Base-by-base conservation (phyloP, 2,329 filamentous ascomycete species). In the Calonectria fujianensis region DNA sequence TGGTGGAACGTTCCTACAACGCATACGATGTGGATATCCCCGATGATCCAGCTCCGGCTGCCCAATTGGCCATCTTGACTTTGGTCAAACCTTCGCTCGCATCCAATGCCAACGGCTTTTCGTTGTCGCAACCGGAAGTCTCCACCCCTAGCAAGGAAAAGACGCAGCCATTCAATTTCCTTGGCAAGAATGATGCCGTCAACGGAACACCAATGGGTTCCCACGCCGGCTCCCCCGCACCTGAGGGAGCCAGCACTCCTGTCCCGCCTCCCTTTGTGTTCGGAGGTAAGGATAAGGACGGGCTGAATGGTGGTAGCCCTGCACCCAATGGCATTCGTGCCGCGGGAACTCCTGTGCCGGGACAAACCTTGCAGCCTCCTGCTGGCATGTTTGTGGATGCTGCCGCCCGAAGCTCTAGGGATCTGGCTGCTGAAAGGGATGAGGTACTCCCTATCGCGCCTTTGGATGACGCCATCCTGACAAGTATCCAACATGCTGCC, bases 1-100 rank as follows among this genome's bases (percentile, higher is more conserved):
- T 98, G 29, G 92, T 98, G 39, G 93, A 95, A 70, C 93, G 95
- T 48, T 98, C 96, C 0, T 96, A 96, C 80, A 98, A 99, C 83
- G 92, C 97, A 16, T 99, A 99, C 84, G 97, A 98, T 75, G 93
- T 94, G 35, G 94, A 96, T 39, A 84, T 90, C 16, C 95, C 96
- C 0, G 98, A 98, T 83, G 97, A 99, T 82, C 97, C 97, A 1
- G 88, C 93, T 1, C 98, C 97, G 0, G 89, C 93, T 11, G 96
- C 97, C 6, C 97, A 99, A 85, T 88, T 95, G 11, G 93, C 89
- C 29, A 90, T 93, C 48, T 83, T 93, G 32, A 88, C 89, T 0
- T 85, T 90, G 39, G 90, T 92, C 75, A 91, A 92, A 80, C 92
- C 92, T 1, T 91, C 91, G 0, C 85, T 93, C 48, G 86, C 85